Evolutionary conservation across 1,284 basidiomycete genomes (phyloP).

Genomic region (Ustilago nuda): DNA sequence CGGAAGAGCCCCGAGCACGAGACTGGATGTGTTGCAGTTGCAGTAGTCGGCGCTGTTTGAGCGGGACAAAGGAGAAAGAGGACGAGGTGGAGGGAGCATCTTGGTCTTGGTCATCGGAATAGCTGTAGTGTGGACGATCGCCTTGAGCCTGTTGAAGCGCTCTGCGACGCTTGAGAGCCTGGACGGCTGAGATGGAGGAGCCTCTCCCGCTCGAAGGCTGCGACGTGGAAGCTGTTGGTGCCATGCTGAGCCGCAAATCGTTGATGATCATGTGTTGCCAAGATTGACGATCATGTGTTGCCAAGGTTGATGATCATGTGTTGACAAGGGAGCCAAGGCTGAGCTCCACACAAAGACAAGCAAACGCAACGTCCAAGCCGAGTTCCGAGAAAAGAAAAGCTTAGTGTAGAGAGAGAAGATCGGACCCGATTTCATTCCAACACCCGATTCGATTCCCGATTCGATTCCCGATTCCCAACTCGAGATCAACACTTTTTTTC

Average conservation of each 20-base stretch:
- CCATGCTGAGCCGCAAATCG: slow-evolving; percentile 7
- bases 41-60: slow-evolving; percentile 84
- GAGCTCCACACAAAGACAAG: not conserved
- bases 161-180: slow-evolving; percentile 47
- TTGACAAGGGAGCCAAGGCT: not conserved
- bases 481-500: slow-evolving; percentile 21
- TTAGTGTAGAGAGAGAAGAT: too few species aligned
- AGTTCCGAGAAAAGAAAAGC: slow-evolving; percentile 7
- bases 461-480: too few species aligned
- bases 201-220: not conserved
- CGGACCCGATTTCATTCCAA: too few species aligned
- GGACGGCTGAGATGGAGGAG: slow-evolving; percentile 35
- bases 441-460: too few species aligned
- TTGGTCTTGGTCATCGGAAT: slow-evolving; percentile 65
- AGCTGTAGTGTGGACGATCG: slow-evolving; percentile 52
- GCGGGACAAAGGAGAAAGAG: slow-evolving; percentile 82
- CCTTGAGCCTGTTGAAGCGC: slow-evolving; percentile 38
- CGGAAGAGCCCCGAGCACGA: slow-evolving; percentile 12
- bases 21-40: slow-evolving; percentile 75
- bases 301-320: not conserved
- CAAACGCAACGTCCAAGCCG: slow-evolving; percentile 13
- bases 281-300: not conserved
- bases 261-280: not conserved
- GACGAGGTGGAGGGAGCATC: slow-evolving; percentile 73
- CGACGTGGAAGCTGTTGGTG: slow-evolving; percentile 23